Evolutionary conservation across 2,329 filamentous ascomycete species (phyloP).

Genomic region (Fusarium musae): DNA sequence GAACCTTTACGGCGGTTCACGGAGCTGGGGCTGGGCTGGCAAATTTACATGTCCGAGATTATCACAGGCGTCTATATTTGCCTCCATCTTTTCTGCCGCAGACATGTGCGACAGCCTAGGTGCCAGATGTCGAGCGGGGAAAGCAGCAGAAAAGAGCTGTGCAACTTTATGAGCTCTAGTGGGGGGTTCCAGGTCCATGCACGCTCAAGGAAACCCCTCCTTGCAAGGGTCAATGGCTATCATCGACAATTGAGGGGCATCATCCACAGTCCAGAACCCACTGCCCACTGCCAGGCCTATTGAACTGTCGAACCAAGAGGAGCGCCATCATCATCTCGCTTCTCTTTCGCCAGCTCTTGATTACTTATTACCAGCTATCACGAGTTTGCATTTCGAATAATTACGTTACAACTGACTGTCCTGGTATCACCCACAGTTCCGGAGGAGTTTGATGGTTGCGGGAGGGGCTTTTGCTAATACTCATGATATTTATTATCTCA

Average conservation of each 20-base stretch:
- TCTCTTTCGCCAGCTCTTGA: conserved; percentile 27
- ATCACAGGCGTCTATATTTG: conserved; percentile 9
- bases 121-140: conserved; percentile 27
- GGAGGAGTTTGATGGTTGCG: neutral
- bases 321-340: conserved; percentile 30
- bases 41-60: conserved; percentile 38
- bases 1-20: conserved; percentile 8
- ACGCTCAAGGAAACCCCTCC: conserved; percentile 21
- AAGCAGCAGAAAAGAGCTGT: conserved; percentile 19
- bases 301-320: conserved; percentile 27
- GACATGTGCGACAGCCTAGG: conserved; percentile 31
- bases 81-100: conserved; percentile 6
- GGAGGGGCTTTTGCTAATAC: conserved; percentile 8
- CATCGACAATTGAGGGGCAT: conserved; percentile 35
- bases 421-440: neutral
- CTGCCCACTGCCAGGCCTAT: conserved; percentile 34
- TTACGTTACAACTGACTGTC: conserved; percentile 16
- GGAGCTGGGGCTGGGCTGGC: neutral
- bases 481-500: conserved; percentile 27
- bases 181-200: conserved; percentile 18
- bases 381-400: conserved; percentile 18
- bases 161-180: conserved; percentile 29
- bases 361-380: conserved; percentile 22
- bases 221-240: conserved; percentile 29
- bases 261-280: conserved; percentile 34